Evolutionary conservation across 345 rosid genomes (phyloP).

Genomic region (Boechera divaricarpa): DNA sequence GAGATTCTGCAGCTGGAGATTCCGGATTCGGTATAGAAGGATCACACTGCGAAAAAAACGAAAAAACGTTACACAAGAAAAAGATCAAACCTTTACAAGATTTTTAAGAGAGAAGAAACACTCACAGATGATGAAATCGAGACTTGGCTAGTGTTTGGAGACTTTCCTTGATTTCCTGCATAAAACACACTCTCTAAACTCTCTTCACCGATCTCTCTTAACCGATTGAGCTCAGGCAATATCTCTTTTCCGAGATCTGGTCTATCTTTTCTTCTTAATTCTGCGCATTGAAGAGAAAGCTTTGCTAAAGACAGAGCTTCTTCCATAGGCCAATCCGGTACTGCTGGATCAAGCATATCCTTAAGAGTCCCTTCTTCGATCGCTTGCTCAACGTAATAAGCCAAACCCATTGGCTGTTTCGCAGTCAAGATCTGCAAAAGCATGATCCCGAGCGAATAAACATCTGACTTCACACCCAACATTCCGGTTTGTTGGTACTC

Average conservation of each 20-base stretch:
- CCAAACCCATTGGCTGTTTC: slow-evolving; percentile 82
- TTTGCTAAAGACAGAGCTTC: slow-evolving; percentile 65
- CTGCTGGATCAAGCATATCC: slow-evolving; percentile 71
- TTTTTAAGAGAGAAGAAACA: neutral
- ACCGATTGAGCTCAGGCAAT: slow-evolving; percentile 61
- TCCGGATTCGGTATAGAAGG: slow-evolving; percentile 10
- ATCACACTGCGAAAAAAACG: slow-evolving; percentile 34
- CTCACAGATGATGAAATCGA: slow-evolving; percentile 55
- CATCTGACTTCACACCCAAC: slow-evolving; percentile 89
- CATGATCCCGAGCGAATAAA: slow-evolving; percentile 83
- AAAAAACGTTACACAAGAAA: neutral
- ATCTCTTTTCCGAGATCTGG: slow-evolving; percentile 80
- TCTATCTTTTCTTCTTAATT: slow-evolving; percentile 86
- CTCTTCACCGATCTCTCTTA: slow-evolving; percentile 73
- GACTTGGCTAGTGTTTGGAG: slow-evolving; percentile 47
- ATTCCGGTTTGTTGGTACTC: slow-evolving; percentile 97
- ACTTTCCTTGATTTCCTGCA: slow-evolving; percentile 34
- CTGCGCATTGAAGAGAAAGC: slow-evolving; percentile 70
- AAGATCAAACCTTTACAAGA: neutral
- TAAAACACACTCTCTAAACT: slow-evolving; percentile 43
- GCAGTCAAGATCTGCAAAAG: slow-evolving; percentile 82
- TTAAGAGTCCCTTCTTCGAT: slow-evolving; percentile 60
- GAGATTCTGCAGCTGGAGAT: slow-evolving; percentile 37
- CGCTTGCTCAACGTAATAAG: slow-evolving; percentile 63
- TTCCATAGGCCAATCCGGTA: slow-evolving; percentile 82